Evolutionary conservation across 1,284 basidiomycete genomes (phyloP), one percentile per base, ranked within the genome.

Genomic region (Rhodotorula sp.): DNA sequence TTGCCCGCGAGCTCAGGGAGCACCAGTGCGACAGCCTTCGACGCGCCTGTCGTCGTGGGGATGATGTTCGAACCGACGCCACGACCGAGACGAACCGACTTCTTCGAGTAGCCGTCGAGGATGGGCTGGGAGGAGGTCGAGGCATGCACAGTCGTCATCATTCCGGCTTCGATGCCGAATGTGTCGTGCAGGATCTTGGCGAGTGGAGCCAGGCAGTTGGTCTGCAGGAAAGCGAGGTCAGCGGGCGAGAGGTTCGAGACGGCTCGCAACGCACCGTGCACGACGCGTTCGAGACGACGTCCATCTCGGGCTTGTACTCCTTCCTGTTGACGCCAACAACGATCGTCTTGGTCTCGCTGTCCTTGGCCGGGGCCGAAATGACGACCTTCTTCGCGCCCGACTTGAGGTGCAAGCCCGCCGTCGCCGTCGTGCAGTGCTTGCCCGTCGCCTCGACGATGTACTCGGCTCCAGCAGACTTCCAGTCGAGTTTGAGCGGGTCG

Each of bases 121-220:
- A 81, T 78, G 64, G 80, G 80, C 59, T 82, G 81, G 51, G 77
- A 79, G 0, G 80, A 77, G 8, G 81, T 82, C 52, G 78, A 79
- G 20, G 81, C 81, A 75, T 82, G 81, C 5, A 72, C 77, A n/a
- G 81, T 82, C 15, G 81, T 82, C 79, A 82, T 80, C 81, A 82
- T 82, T 13, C 81, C 81, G 20, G 73, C 77, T 68, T 81, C 79
- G 70, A 82, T 80, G 17, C 81, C 81, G 53, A 81, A 82, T 1
- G 78, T 67, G 15, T 76, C 54, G 61, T 81, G 72, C 24, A 82
- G 74, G 3, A 82, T 79, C 24, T 78, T 74, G 13, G 81, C 81
- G 48, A 82, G 73, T 1, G 81, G 81, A 0, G 81, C 81, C 15
- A 82, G 76, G 71, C 81, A 82, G 75, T 82, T 82, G 58, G 81